A percentile compares a stretch with the other conserved stretches of the same genome.
Conservation (phyloP, 176 grass and related monocot genomes). For the Panicum miliaceum region DNA sequence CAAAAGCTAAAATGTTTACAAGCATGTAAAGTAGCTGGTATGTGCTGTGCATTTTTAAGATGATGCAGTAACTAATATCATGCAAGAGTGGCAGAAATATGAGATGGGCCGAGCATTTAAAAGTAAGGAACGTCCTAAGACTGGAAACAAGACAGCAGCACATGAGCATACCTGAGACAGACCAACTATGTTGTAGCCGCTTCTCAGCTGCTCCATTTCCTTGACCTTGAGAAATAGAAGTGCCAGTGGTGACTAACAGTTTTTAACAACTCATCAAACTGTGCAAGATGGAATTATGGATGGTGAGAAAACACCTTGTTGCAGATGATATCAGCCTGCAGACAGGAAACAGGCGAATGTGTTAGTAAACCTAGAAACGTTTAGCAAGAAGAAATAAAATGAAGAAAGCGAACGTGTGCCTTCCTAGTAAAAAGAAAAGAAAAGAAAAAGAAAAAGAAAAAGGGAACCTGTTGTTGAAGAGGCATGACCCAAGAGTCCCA, state of each 20-base stretch:
- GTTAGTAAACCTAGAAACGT: constrained; percentile 9
- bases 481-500: constrained; percentile 91
- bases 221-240: constrained; percentile 66
- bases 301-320: constrained; percentile 61
- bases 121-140: not conserved
- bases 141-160: not conserved
- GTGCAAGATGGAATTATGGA: not conserved
- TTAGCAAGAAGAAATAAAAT: not conserved
- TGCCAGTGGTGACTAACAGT: constrained; percentile 1
- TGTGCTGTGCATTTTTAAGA: not conserved
- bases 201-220: constrained; percentile 72
- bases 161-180: constrained; percentile 76
- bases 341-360: constrained; percentile 12
- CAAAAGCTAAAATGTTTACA: constrained; percentile 8
- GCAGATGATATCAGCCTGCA: constrained; percentile 80
- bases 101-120: not conserved
- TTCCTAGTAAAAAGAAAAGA: no score
- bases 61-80: not conserved
- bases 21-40: not conserved
- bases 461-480: constrained; percentile 71
- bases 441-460: not conserved
- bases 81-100: not conserved
- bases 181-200: constrained; percentile 84
- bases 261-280: not conserved
- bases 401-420: not conserved